Percentiles rank a stretch among this genome's conserved stretches.
Conservation (phyloP, 2,329 filamentous ascomycete genomes). For the Neofusicoccum sp. region DNA sequence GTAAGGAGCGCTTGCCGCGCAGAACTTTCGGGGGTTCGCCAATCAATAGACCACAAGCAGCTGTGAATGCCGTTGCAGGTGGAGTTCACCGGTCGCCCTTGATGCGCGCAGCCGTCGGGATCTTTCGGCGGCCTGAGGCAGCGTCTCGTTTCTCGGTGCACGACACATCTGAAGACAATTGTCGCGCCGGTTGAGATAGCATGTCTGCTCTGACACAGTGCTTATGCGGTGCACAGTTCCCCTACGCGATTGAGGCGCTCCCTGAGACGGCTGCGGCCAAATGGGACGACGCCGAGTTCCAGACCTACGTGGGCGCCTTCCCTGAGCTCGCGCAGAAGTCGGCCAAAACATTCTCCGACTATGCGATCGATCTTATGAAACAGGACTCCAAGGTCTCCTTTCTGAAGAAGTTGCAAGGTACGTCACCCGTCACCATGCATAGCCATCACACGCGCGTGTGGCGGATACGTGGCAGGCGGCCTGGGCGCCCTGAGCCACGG, state of each 20-base stretch:
- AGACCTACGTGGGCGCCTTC: conserved; percentile 68
- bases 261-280: conserved; percentile 61
- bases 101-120: conserved; percentile 1
- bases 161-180: background rate
- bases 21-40: background rate
- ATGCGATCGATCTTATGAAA: conserved; percentile 68
- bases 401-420: conserved; percentile 71
- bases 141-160: background rate
- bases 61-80: conserved; percentile 5
- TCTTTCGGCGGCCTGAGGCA: background rate
- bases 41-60: background rate
- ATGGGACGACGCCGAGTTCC: conserved; percentile 66
- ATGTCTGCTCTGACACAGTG: background rate
- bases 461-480: conserved; percentile 17
- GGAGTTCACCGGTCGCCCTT: conserved; percentile 8
- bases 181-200: background rate
- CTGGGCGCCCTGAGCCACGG: background rate
- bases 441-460: conserved; percentile 24
- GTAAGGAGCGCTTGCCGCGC: background rate
- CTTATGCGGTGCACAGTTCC: conserved; percentile 57
- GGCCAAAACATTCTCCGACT: conserved; percentile 59
- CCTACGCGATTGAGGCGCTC: conserved; percentile 69
- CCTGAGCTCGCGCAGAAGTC: conserved; percentile 62
- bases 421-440: conserved; percentile 18
- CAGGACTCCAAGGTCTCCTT: conserved; percentile 74